Percentiles rank a stretch among this genome's conserved stretches.
Conservation (phyloP, 257 asterid genomes). For the Rauvolfia tetraphylla region DNA sequence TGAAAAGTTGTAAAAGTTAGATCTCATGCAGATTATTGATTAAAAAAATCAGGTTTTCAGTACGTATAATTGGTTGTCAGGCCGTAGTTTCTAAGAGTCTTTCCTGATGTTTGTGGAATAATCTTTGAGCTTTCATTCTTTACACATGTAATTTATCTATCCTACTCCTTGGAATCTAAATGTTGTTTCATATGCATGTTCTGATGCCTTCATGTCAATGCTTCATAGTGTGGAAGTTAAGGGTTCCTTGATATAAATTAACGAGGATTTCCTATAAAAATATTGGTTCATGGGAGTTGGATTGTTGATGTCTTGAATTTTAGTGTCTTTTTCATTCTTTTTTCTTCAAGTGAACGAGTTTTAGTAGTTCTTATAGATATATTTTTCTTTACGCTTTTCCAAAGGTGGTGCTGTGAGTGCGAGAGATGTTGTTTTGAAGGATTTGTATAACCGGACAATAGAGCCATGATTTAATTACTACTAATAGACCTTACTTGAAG, state of each 20-base stretch:
- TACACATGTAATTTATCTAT: neutral
- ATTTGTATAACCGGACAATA: neutral
- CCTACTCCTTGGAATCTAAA: neutral
- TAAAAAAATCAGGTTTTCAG: neutral
- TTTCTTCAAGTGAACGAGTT: neutral
- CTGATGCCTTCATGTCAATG: neutral
- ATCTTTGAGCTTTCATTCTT: neutral
- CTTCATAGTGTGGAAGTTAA: neutral
- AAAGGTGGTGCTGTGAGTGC: neutral
- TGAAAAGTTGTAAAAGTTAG: neutral
- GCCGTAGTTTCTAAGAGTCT: neutral
- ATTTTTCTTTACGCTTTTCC: neutral
- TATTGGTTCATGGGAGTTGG: neutral
- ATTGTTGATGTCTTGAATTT: neutral
- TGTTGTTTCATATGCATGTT: neutral
- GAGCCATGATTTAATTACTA: neutral
- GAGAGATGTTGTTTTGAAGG: neutral
- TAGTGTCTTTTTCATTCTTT: neutral
- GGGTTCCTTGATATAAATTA: neutral
- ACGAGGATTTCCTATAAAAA: neutral
- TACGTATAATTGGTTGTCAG: neutral
- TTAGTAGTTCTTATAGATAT: neutral
- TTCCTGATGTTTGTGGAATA: neutral
- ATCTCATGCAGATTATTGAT: neutral
- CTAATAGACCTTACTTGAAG: neutral